Conservation (phyloP, 176 grass and related monocot species). For the Elymus sibiricus region DNA sequence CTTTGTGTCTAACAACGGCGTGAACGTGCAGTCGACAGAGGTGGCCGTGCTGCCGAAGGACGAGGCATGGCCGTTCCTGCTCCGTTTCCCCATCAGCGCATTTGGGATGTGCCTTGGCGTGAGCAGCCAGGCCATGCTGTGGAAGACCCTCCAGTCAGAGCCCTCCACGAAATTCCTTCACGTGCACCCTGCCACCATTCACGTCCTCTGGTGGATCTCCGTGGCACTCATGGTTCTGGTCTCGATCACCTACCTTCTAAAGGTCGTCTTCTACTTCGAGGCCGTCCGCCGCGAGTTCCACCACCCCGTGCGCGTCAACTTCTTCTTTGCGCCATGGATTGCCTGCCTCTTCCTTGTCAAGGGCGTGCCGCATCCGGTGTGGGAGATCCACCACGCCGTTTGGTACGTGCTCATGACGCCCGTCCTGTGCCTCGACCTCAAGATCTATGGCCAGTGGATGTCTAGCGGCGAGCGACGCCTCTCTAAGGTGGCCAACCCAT, state of each 20-base stretch:
- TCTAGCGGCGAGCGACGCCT: constrained; percentile 57
- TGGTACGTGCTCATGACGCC: constrained; percentile 57
- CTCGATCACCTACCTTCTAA: constrained; percentile 51
- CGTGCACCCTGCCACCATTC: constrained; percentile 36
- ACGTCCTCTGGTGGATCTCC: constrained; percentile 66
- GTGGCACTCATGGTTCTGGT: constrained; percentile 39
- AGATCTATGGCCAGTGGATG: constrained; percentile 81
- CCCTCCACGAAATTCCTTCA: constrained; percentile 39
- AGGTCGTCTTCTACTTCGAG: constrained; percentile 65
- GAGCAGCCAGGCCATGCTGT: constrained; percentile 76
- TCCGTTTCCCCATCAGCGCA: constrained; percentile 66
- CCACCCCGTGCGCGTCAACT: constrained; percentile 81
- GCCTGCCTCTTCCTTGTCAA: constrained; percentile 63
- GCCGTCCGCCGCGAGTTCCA: constrained; percentile 55
- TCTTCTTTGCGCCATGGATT: constrained; percentile 79
- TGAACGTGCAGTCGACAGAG: constrained; percentile 16
- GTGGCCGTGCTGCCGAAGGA: constrained; percentile 63
- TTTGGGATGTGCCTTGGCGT: constrained; percentile 84
- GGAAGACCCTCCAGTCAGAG: constrained; percentile 60
- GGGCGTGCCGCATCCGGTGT: neutral
- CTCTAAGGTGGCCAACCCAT: constrained; percentile 67
- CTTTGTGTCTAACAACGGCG: neutral
- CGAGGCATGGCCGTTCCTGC: constrained; percentile 84
- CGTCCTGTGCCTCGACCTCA: constrained; percentile 62
- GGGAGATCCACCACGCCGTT: neutral